Evolutionary conservation across 2,329 filamentous ascomycete genomes (phyloP), one percentile per base, ranked within the genome.

Genomic region (Colletotrichum zoysiae): DNA sequence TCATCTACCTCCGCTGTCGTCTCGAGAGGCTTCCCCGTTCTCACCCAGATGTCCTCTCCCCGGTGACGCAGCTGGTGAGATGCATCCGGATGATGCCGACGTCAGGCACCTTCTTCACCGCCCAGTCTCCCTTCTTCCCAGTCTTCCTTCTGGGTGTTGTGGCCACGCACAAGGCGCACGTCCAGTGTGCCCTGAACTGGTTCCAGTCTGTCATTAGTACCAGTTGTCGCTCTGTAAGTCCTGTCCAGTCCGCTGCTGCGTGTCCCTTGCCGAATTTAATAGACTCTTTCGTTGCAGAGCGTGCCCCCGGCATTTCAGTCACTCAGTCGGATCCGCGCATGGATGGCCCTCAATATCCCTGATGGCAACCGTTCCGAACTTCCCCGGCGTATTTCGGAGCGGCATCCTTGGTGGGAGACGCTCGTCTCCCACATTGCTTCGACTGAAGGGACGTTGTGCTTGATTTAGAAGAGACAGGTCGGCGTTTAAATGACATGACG

Each of bases 51-150:
- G 80, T 84, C 16, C 23, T 83, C 12, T 44, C 68, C 23, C 79
- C 79, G 26, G 40, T 83, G 16, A 50, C 65, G 0, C 78, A 82
- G 44, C 75, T 84, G n/a, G 79, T 79, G 7, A 77, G 72, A 66
- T 82, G 81, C 61, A 82, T 84, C 23, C 74, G 73, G 3, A 79
- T 83, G 9, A 82, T 84, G 82, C 82, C 82, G 2, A 84, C 82
- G 1, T 82, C 81, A 5, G 82, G 82, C 8, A 75, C 75, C 26
- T 75, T 81, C 3, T 84, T 84, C 60, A 84, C 82, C 11, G 82
- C 82, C 1, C 82, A 84, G 61, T 82, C 82, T 8, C 82, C 82
- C 6, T 76, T 84, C 1, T 78, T 84, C 12, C 82, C 82, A 0
- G 82, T 83, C 0, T 84, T 84, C 56, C 76, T 84, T n/a, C 68